Percentiles rank a stretch among this genome's conserved stretches.
These are phyloP conservation scores for Gonapodya prolifera DNA, from an alignment of 192 early-diverging fungal genomes.

Conservation along the genomic window DNA sequence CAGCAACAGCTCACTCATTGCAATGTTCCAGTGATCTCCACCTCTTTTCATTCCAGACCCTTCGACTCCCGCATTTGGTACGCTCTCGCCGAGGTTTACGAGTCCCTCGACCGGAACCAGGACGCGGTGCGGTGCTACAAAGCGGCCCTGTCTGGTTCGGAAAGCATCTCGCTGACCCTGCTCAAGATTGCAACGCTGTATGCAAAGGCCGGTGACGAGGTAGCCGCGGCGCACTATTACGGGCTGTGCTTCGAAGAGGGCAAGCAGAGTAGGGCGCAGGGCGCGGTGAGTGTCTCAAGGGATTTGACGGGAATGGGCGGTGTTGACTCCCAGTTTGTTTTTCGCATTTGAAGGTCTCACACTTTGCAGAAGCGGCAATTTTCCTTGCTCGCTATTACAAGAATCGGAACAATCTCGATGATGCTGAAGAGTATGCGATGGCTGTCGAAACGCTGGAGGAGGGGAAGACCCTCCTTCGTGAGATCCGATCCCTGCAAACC, in stretches of 20 bases:
- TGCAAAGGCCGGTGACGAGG: slow-evolving; percentile 32
- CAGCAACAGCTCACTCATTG: slow-evolving; percentile 2
- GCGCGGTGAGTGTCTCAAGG: neutral
- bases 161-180: slow-evolving; percentile 40
- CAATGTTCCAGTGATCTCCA: neutral
- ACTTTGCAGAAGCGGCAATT: neutral
- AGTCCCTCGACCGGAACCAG: slow-evolving; percentile 18
- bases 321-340: neutral
- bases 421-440: slow-evolving; percentile 26
- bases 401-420: slow-evolving; percentile 16
- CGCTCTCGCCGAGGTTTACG: slow-evolving; percentile 61
- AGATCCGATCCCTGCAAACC: slow-evolving; percentile 16
- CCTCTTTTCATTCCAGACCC: slow-evolving; percentile 27
- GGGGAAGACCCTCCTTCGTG: slow-evolving; percentile 12
- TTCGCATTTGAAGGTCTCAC: neutral
- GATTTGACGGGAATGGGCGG: neutral
- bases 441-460: neutral
- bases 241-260: slow-evolving; percentile 18
- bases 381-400: slow-evolving; percentile 14
- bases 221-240: slow-evolving; percentile 47
- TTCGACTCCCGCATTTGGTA: slow-evolving; percentile 83
- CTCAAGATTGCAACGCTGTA: slow-evolving; percentile 46
- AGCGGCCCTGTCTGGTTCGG: slow-evolving; percentile 51
- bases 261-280: slow-evolving; percentile 12
- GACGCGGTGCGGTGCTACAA: slow-evolving; percentile 66